Percentiles rank a stretch among this genome's conserved stretches.
Evolutionary conservation across 1,139 yeast genomes (phyloP).

Genomic region (Citeromyces siamensis): DNA sequence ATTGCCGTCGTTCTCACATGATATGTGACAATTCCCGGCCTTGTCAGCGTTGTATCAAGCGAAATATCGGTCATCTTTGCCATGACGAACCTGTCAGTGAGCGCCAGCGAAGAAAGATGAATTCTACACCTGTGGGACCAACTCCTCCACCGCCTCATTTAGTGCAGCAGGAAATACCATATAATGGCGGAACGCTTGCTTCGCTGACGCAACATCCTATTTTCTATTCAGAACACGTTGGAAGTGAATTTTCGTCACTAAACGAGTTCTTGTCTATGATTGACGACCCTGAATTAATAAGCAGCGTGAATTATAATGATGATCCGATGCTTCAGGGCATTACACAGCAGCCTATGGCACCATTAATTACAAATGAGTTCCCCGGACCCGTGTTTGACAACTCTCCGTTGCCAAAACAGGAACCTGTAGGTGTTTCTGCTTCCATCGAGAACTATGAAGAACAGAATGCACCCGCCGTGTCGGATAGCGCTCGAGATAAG

Average conservation of each 20-base stretch:
- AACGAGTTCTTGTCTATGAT: slow-evolving; percentile 86
- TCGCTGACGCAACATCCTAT: slow-evolving; percentile 57
- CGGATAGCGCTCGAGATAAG: slow-evolving; percentile 82
- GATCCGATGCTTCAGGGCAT: slow-evolving; percentile 21
- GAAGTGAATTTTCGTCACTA: slow-evolving; percentile 82
- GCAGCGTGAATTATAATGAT: slow-evolving; percentile 25
- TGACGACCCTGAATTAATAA: slow-evolving; percentile 65
- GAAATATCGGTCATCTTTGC: slow-evolving; percentile 85
- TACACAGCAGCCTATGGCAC: slow-evolving; percentile 9
- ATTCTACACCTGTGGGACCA: not conserved
- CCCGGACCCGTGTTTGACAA: not conserved
- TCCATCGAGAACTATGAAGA: slow-evolving; percentile 6
- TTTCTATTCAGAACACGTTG: slow-evolving; percentile 85
- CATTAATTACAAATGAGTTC: slow-evolving; percentile 1
- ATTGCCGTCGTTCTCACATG: slow-evolving; percentile 91
- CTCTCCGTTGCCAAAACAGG: slow-evolving; percentile 8
- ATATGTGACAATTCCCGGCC: slow-evolving; percentile 85
- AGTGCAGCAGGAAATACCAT: slow-evolving; percentile 6
- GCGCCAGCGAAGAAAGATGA: slow-evolving; percentile 21
- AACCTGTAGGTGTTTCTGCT: slow-evolving; percentile 6
- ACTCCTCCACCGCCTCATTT: slow-evolving; percentile 5
- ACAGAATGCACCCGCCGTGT: slow-evolving; percentile 34
- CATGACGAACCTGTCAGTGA: slow-evolving; percentile 58
- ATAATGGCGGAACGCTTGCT: slow-evolving; percentile 10
- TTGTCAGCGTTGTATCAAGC: slow-evolving; percentile 74